A percentile compares a stretch with the other conserved stretches of the same genome.
phyloP scores from a whole-genome alignment of 495 filamentous ascomycete genomes.

The Staphylotrichum longicolle region DNA sequence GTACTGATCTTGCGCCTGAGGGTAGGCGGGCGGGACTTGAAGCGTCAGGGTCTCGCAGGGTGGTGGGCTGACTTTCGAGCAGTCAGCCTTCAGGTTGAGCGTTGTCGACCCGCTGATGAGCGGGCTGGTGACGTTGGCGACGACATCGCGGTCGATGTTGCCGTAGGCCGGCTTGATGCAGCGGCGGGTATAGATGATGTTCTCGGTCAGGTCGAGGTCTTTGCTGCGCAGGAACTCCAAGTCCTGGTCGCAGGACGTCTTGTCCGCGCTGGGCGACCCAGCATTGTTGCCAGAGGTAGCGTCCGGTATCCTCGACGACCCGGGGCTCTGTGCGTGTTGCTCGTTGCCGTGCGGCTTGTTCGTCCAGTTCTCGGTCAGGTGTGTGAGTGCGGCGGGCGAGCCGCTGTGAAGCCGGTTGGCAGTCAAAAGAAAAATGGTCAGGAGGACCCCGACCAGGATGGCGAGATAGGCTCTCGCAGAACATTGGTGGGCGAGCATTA shows the following conservation, averaged over 20 bases:
- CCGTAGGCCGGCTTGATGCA: constrained; percentile 36
- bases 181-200: constrained; percentile 39
- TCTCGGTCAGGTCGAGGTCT: constrained; percentile 36
- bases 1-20: constrained; percentile 24
- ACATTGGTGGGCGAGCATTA: constrained; percentile 22
- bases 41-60: constrained; percentile 35
- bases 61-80: constrained; percentile 22
- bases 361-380: not conserved
- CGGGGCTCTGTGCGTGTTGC: no score
- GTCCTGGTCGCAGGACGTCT: constrained; percentile 14
- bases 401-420: constrained; percentile 24
- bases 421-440: constrained; percentile 24
- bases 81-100: constrained; percentile 35
- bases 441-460: constrained; percentile 21
- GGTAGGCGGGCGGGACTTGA: constrained; percentile 35
- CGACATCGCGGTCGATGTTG: constrained; percentile 28
- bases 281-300: not conserved
- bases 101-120: constrained; percentile 32
- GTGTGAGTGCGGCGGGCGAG: not conserved
- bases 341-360: no score
- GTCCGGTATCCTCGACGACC: not conserved
- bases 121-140: constrained; percentile 35
- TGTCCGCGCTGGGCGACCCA: not conserved
- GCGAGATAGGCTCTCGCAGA: constrained; percentile 23
- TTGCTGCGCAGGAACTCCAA: constrained; percentile 28